Conservation (phyloP, 2,329 filamentous ascomycete species). For the Alternaria consortialis region DNA sequence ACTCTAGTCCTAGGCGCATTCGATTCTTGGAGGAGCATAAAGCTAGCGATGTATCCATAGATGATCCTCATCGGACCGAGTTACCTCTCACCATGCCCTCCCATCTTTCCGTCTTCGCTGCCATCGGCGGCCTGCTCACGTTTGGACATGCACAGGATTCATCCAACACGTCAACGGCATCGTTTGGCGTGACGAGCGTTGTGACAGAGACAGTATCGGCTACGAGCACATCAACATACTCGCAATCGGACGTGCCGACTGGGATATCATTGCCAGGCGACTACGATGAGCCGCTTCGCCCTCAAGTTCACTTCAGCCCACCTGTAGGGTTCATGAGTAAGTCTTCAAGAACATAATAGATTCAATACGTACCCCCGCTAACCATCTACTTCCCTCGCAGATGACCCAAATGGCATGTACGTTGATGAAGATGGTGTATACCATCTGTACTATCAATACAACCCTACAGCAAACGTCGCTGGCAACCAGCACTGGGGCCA, state of each 20-base stretch:
- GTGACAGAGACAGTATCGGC: neutral
- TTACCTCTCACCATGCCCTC: neutral
- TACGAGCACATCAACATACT: conserved; percentile 27
- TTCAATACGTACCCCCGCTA: neutral
- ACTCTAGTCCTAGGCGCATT: neutral
- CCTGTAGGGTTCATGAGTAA: conserved; percentile 59
- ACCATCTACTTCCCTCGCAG: neutral
- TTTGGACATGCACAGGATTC: conserved; percentile 1
- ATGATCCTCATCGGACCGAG: neutral
- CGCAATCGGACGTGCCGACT: conserved; percentile 37
- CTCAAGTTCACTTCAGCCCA: conserved; percentile 66
- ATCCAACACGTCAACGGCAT: neutral
- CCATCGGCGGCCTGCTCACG: conserved; percentile 4
- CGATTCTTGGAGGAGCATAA: neutral
- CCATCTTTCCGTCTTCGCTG: conserved; percentile 4
- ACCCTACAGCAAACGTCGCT: conserved; percentile 59
- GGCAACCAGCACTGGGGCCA: conserved; percentile 74
- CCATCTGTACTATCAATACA: conserved; percentile 73
- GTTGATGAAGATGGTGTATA: conserved; percentile 65
- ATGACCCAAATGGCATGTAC: conserved; percentile 73
- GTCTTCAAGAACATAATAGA: neutral
- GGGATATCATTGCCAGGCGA: conserved; percentile 52
- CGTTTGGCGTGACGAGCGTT: neutral
- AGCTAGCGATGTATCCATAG: neutral
- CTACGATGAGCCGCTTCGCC: conserved; percentile 55